Evolutionary conservation across 1,139 yeast species (phyloP).

Genomic region (Pneumocystis canis): DNA sequence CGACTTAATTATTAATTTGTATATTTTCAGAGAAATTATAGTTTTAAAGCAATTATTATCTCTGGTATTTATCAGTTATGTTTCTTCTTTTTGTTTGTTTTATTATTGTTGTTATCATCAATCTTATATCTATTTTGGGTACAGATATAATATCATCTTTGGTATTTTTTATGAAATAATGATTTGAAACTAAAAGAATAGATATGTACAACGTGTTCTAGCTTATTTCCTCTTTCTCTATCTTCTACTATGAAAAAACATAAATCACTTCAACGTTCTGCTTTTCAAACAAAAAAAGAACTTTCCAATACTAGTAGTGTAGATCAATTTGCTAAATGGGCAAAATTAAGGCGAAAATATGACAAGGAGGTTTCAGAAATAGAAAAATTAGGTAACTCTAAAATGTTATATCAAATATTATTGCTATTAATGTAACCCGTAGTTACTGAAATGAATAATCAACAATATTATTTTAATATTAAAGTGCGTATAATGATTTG

Average conservation of each 20-base stretch:
- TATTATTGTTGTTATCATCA: not conserved
- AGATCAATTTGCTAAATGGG: constrained; percentile 93
- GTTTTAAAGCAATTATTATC: not conserved
- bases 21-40: not conserved
- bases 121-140: not conserved
- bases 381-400: constrained; percentile 25
- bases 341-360: constrained; percentile 63
- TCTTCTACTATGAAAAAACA: not conserved
- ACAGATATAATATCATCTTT: not conserved
- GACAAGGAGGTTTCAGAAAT: constrained; percentile 46
- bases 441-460: constrained; percentile 20
- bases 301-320: constrained; percentile 64
- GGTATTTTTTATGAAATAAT: not conserved
- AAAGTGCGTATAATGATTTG: constrained; percentile 20
- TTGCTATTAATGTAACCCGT: not conserved
- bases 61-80: not conserved
- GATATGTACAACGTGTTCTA: not conserved
- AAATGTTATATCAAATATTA: not conserved
- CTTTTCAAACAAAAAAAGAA: constrained; percentile 21
- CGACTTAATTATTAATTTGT: not conserved
- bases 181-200: not conserved
- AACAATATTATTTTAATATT: constrained; percentile 15
- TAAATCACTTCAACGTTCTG: constrained; percentile 2
- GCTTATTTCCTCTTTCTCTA: not conserved
- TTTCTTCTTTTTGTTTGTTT: not conserved